phyloP scores from a whole-genome alignment of 1,284 basidiomycete genomes.

The Cutaneotrichosporon sp. region DNA sequence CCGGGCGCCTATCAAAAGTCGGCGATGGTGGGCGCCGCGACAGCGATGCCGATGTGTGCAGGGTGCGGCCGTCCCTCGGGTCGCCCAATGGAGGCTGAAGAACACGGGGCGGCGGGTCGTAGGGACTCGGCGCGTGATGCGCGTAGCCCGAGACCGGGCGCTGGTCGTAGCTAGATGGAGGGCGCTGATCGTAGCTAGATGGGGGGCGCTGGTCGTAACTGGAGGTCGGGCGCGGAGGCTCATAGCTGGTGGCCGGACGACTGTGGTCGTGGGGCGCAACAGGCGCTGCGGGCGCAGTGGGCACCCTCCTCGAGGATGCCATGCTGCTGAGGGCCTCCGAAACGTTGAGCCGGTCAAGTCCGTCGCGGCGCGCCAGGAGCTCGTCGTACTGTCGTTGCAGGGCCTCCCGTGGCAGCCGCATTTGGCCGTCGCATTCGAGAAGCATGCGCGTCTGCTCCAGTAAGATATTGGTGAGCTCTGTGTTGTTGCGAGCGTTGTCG shows the following conservation, averaged over 20 bases:
- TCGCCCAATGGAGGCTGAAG: slow-evolving; percentile 8
- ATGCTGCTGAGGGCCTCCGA: slow-evolving; percentile 7
- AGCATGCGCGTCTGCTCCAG: slow-evolving; percentile 34
- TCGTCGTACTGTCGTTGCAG: slow-evolving; percentile 10
- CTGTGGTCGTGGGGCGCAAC: neutral
- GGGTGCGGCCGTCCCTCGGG: neutral
- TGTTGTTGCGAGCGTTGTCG: slow-evolving; percentile 32
- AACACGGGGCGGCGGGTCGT: neutral
- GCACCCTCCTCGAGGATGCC: neutral
- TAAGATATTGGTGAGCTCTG: slow-evolving; percentile 39
- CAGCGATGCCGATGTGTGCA: neutral
- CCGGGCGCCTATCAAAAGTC: neutral
- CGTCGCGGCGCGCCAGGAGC: slow-evolving; percentile 10
- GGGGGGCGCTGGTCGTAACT: slow-evolving; percentile 8
- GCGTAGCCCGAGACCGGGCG: neutral
- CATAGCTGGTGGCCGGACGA: slow-evolving; percentile 5
- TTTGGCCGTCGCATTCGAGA: neutral
- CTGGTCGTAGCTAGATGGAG: slow-evolving; percentile 3
- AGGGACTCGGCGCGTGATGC: neutral
- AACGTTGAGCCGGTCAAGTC: slow-evolving; percentile 1
- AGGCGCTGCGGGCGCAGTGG: neutral
- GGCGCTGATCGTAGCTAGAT: slow-evolving; percentile 8
- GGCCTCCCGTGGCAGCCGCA: slow-evolving; percentile 8
- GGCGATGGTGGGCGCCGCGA: neutral
- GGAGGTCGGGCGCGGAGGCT: slow-evolving; percentile 8